These are phyloP conservation scores for Nyctanthes arbortristis DNA, from an alignment of 257 asterid genomes.

Conservation along the genomic window DNA sequence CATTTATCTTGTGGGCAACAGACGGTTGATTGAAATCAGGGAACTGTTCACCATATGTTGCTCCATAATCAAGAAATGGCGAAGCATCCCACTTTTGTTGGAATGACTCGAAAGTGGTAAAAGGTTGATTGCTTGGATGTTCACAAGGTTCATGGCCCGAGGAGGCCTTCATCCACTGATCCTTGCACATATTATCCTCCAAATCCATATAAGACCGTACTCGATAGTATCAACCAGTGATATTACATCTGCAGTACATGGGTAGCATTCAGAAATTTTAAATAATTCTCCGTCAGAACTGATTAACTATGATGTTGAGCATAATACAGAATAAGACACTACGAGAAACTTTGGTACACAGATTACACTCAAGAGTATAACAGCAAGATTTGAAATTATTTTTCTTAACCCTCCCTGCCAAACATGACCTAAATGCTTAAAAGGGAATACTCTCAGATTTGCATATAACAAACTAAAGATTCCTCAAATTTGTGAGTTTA, in stretches of 20 bases:
- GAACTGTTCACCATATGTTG: constrained; percentile 38
- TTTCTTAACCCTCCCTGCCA: no score
- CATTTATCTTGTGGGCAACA: constrained; percentile 16
- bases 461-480: not conserved
- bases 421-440: no score
- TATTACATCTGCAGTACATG: constrained; percentile 26
- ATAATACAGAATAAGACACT: not conserved
- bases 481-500: not conserved
- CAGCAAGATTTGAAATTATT: not conserved
- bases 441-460: not conserved
- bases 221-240: constrained; percentile 23
- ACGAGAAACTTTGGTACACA: not conserved
- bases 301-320: not conserved
- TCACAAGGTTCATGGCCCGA: constrained; percentile 36
- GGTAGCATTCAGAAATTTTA: not conserved
- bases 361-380: not conserved
- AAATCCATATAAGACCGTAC: constrained; percentile 59
- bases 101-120: constrained; percentile 36
- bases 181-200: constrained; percentile 46
- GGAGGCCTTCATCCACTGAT: constrained; percentile 54
- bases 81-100: constrained; percentile 52
- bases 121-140: constrained; percentile 36
- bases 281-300: not conserved
- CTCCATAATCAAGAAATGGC: constrained; percentile 42
- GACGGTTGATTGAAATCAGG: constrained; percentile 38